A percentile compares a stretch with the other conserved stretches of the same genome.
Evolutionary conservation across 23 red algal species (phyloP).

Genomic region (Rhodosorus marinus): DNA sequence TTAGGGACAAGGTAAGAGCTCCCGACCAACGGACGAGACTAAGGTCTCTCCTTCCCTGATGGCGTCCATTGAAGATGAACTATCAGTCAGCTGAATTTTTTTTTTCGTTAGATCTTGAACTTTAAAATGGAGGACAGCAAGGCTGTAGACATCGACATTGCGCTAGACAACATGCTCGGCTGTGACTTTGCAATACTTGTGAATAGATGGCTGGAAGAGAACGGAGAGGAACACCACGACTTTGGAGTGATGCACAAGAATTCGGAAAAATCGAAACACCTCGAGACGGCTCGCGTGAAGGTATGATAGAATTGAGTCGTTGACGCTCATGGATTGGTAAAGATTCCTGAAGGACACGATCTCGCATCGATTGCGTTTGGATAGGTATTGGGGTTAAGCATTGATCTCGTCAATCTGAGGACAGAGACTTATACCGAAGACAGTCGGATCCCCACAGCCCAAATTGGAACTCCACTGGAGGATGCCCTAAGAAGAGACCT

Average conservation of each 20-base stretch:
- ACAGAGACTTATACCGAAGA: slow-evolving; percentile 82
- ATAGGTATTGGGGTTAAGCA: slow-evolving; percentile 39
- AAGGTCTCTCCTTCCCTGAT: background rate
- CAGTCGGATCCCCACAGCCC: slow-evolving; percentile 44
- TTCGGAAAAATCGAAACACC: slow-evolving; percentile 72
- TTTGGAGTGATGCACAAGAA: slow-evolving; percentile 77
- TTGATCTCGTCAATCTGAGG: slow-evolving; percentile 82
- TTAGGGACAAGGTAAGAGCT: slow-evolving; percentile 95
- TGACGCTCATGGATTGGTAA: no score
- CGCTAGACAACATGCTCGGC: slow-evolving; percentile 72
- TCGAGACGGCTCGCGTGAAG: slow-evolving; percentile 85
- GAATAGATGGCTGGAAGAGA: slow-evolving; percentile 17
- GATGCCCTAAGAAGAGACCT: slow-evolving; percentile 82
- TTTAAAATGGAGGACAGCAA: background rate
- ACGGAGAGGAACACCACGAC: slow-evolving; percentile 5
- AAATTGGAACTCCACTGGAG: slow-evolving; percentile 60
- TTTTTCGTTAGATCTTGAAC: no score
- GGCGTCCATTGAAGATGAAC: background rate
- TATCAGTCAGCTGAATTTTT: no score
- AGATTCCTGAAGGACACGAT: no score
- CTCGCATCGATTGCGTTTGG: no score
- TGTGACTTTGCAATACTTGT: slow-evolving; percentile 46
- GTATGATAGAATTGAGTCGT: no score
- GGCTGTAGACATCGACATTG: slow-evolving; percentile 88
- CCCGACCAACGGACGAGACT: no score